Evolutionary conservation across 140 eudicot genomes (phyloP).

Genomic region (Erigeron philadelphicus): DNA sequence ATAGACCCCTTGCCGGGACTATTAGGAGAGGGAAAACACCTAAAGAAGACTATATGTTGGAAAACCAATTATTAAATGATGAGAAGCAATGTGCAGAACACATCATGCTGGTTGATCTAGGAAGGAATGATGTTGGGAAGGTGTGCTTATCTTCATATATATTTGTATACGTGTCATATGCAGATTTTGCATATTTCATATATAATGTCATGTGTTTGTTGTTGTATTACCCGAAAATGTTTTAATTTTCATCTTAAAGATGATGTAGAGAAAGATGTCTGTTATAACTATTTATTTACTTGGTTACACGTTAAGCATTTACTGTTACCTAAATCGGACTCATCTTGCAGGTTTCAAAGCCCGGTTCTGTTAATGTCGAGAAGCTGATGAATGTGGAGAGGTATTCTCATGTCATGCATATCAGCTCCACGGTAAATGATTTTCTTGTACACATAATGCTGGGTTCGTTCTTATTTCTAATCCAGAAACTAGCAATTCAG

Average conservation of each 20-base stretch:
- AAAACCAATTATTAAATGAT: constrained; percentile 81
- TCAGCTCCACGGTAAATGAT: constrained; percentile 85
- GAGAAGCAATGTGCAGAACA: constrained; percentile 98
- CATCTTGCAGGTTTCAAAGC: constrained; percentile 75
- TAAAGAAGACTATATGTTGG: constrained; percentile 83
- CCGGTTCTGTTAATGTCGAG: constrained; percentile 93
- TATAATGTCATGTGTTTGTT: neutral
- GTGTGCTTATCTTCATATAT: constrained; percentile 32
- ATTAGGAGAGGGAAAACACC: constrained; percentile 91
- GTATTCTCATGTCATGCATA: constrained; percentile 99
- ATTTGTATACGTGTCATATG: neutral
- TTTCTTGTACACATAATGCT: constrained; percentile 13
- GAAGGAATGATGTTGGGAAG: constrained; percentile 99
- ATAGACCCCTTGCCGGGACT: constrained; percentile 97
- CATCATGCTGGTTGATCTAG: constrained; percentile 97
- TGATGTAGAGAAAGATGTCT: constrained; percentile 2
- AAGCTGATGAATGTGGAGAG: constrained; percentile 90
- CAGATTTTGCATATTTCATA: neutral
- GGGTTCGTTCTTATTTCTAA: neutral
- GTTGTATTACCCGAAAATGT: neutral
- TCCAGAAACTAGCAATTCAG: neutral
- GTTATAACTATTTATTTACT: neutral
- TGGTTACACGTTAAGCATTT: constrained; percentile 11
- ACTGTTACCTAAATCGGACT: constrained; percentile 14
- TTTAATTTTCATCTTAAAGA: constrained; percentile 6